Conservation (phyloP, 169 alveolate species). For the Cryptosporidium parvum region DNA sequence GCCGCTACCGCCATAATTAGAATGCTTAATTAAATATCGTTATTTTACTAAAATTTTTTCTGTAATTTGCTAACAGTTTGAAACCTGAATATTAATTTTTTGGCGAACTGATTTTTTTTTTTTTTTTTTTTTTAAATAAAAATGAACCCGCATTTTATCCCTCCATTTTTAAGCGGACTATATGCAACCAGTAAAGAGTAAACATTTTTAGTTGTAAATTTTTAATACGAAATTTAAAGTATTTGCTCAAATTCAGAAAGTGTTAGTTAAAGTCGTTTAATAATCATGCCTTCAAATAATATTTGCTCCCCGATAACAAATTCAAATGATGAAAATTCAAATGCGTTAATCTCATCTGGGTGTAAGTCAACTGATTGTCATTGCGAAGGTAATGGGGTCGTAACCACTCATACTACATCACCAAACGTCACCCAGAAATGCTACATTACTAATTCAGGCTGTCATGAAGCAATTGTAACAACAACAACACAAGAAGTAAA, state of each 20-base stretch:
- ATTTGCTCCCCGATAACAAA: constrained; percentile 19
- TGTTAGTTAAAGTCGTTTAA: background rate
- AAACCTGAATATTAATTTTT: background rate
- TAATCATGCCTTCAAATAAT: constrained; percentile 49
- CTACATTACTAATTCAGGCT: constrained; percentile 54
- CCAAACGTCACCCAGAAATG: constrained; percentile 71
- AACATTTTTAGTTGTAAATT: background rate
- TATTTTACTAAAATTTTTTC: background rate
- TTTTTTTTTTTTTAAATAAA: background rate
- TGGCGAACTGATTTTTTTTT: background rate
- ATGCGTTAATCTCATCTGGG: constrained; percentile 37
- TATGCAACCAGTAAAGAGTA: background rate
- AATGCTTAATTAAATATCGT: background rate
- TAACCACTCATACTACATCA: constrained; percentile 21
- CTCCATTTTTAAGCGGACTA: constrained; percentile 15
- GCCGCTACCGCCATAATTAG: background rate
- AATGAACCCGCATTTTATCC: constrained; percentile 3
- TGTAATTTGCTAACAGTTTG: background rate
- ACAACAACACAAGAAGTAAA: constrained; percentile 71
- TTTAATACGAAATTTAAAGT: no score
- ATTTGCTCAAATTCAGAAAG: background rate
- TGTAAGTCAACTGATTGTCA: constrained; percentile 50
- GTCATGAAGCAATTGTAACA: constrained; percentile 67
- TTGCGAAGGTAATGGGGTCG: constrained; percentile 61
- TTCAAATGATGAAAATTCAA: constrained; percentile 40